These are phyloP conservation scores for Melampsora larici-populina DNA, from an alignment of 1,284 basidiomycete genomes.

Conservation along the genomic window DNA sequence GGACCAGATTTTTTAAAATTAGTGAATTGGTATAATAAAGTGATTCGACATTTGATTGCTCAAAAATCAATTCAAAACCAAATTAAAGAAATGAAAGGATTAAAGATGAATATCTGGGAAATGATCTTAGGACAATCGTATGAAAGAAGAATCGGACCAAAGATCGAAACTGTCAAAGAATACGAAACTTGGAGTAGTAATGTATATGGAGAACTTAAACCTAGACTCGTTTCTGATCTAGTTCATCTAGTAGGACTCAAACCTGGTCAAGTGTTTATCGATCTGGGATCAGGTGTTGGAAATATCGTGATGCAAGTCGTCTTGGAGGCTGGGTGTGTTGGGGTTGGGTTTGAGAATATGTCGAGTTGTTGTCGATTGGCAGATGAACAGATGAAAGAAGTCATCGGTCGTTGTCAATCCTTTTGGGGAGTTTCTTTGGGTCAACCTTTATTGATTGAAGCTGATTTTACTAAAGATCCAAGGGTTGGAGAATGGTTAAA, in stretches of 20 bases:
- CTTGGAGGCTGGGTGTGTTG: conserved; percentile 58
- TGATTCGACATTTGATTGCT: conserved; percentile 54
- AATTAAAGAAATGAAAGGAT: conserved; percentile 49
- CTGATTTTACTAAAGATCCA: conserved; percentile 57
- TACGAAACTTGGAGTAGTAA: conserved; percentile 55
- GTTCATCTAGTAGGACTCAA: conserved; percentile 52
- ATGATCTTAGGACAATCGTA: conserved; percentile 60
- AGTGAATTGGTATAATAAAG: conserved; percentile 58
- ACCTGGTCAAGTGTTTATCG: conserved; percentile 55
- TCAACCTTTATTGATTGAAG: conserved; percentile 56
- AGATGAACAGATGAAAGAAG: conserved; percentile 57
- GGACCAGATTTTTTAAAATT: conserved; percentile 58
- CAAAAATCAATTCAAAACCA: conserved; percentile 52
- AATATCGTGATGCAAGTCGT: conserved; percentile 60
- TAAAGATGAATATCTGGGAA: conserved; percentile 55
- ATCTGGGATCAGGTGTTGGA: conserved; percentile 61
- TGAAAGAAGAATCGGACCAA: conserved; percentile 59
- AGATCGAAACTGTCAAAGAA: conserved; percentile 56
- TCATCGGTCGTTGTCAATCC: conserved; percentile 55
- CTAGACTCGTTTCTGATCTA: conserved; percentile 55
- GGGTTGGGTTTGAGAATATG: conserved; percentile 60
- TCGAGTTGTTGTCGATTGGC: conserved; percentile 58
- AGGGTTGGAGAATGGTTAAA: conserved; percentile 49
- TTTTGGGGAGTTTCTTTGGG: conserved; percentile 59
- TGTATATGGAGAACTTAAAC: conserved; percentile 56